Evolutionary conservation across 495 filamentous ascomycete genomes (phyloP).

Genomic region (Pyrenula massariospora): DNA sequence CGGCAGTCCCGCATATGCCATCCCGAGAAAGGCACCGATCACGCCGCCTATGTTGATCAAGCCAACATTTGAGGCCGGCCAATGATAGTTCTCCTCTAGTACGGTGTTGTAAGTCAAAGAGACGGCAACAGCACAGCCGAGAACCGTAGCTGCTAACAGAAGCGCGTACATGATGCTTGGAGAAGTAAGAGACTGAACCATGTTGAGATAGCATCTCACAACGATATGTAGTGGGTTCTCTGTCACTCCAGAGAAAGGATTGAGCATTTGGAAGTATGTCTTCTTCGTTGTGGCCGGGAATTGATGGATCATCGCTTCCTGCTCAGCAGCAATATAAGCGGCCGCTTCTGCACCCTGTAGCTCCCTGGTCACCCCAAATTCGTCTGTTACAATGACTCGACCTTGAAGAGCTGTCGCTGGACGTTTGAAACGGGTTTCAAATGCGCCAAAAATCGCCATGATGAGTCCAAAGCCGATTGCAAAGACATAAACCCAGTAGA

Average conservation of each 20-base stretch:
- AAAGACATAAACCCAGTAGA: constrained; percentile 24
- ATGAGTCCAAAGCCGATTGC: constrained; percentile 19
- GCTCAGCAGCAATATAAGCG: constrained; percentile 1
- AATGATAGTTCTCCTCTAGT: constrained; percentile 18
- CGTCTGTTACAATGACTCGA: constrained; percentile 20
- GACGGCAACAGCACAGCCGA: constrained; percentile 21
- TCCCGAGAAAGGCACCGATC: constrained; percentile 23
- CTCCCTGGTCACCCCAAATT: constrained; percentile 22
- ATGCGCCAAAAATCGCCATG: constrained; percentile 16
- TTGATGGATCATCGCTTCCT: constrained; percentile 4
- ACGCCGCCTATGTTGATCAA: constrained; percentile 24
- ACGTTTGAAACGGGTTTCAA: constrained; percentile 21
- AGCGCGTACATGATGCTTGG: constrained; percentile 26
- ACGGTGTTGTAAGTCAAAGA: constrained; percentile 25
- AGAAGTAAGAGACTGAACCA: constrained; percentile 21
- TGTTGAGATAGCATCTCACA: constrained; percentile 17
- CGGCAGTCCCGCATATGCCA: constrained; percentile 22
- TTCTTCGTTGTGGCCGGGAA: constrained; percentile 14
- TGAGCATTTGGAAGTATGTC: constrained; percentile 19
- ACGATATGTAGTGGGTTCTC: constrained; percentile 7
- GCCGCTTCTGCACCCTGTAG: constrained; percentile 7
- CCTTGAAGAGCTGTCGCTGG: constrained; percentile 12
- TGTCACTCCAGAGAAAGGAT: constrained; percentile 7
- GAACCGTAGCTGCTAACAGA: constrained; percentile 18
- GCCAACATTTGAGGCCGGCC: constrained; percentile 18